Conservation (phyloP, 306 rosid genomes). For the Oemleria cerasiformis region DNA sequence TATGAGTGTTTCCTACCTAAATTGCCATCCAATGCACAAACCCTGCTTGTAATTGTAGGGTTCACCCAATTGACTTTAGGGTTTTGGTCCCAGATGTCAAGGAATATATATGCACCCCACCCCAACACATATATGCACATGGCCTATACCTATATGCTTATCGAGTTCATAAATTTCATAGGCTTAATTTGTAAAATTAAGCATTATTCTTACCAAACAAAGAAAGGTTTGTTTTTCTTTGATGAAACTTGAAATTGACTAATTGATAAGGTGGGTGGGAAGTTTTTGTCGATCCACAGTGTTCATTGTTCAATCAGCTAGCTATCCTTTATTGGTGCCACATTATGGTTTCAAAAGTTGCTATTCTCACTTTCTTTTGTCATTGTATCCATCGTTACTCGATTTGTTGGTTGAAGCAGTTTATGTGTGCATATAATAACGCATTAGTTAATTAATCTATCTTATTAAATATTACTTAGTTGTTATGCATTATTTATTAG, state of each 20-base stretch:
- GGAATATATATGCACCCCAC: conserved; percentile 22
- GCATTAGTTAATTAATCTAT: too few species aligned
- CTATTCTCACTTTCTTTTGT: conserved; percentile 21
- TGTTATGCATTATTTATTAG: too few species aligned
- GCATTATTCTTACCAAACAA: not conserved
- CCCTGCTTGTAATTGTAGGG: not conserved
- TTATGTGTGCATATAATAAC: too few species aligned
- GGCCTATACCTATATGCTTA: conserved; percentile 15
- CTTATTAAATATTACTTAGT: too few species aligned
- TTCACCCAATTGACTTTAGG: conserved; percentile 45
- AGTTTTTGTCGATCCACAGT: conserved; percentile 25
- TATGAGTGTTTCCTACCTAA: too few species aligned
- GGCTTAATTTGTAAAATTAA: not conserved
- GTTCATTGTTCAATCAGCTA: conserved; percentile 16
- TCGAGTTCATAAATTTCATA: too few species aligned
- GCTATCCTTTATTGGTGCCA: conserved; percentile 14
- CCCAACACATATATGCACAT: conserved; percentile 20
- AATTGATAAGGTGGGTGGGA: conserved; percentile 26
- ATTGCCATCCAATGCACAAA: too few species aligned
- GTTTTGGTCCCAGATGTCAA: conserved; percentile 29
- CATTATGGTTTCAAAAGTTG: conserved; percentile 22
- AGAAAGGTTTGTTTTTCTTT: not conserved
- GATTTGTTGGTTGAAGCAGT: too few species aligned
- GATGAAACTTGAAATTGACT: conserved; percentile 4
- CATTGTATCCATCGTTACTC: not conserved